Conservation (phyloP, 345 rosid genomes). For the Microthlaspi erraticum region DNA sequence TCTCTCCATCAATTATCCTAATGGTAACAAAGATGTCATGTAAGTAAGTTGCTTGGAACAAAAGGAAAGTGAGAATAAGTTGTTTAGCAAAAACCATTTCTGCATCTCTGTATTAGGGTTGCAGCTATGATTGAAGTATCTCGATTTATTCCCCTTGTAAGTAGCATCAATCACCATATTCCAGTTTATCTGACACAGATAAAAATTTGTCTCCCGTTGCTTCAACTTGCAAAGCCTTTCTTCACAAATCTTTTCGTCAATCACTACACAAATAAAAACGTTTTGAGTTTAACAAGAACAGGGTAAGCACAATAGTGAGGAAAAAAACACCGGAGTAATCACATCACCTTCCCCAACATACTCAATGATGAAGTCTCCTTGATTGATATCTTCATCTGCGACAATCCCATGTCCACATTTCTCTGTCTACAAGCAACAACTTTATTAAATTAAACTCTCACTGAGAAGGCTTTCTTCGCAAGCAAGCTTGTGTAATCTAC, state of each 20-base stretch:
- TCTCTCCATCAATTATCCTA: constrained; percentile 98
- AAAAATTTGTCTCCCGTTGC: constrained; percentile 80
- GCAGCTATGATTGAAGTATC: constrained; percentile 97
- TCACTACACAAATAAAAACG: too few relatives aligned
- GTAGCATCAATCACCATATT: constrained; percentile 98
- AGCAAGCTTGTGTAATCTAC: neutral
- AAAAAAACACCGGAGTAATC: too few relatives aligned
- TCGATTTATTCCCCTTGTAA: constrained; percentile 91
- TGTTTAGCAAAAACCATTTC: constrained; percentile 64
- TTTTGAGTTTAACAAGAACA: too few relatives aligned
- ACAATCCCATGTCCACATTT: constrained; percentile 93
- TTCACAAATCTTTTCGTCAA: constrained; percentile 89
- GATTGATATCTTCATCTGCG: constrained; percentile 83
- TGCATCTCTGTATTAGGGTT: constrained; percentile 96
- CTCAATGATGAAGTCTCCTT: constrained; percentile 91
- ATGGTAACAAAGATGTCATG: constrained; percentile 2
- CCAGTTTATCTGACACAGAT: constrained; percentile 87
- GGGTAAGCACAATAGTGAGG: too few relatives aligned
- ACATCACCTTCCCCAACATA: constrained; percentile 94
- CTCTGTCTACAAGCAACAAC: constrained; percentile 82
- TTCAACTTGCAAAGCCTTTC: constrained; percentile 97
- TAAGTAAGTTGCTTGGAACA: neutral
- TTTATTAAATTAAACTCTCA: constrained; percentile 33
- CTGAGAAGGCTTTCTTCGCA: neutral
- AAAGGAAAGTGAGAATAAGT: neutral